Evolutionary conservation across 345 rosid species (phyloP), one percentile per base, ranked within the genome.

Genomic region (Ricinus communis): DNA sequence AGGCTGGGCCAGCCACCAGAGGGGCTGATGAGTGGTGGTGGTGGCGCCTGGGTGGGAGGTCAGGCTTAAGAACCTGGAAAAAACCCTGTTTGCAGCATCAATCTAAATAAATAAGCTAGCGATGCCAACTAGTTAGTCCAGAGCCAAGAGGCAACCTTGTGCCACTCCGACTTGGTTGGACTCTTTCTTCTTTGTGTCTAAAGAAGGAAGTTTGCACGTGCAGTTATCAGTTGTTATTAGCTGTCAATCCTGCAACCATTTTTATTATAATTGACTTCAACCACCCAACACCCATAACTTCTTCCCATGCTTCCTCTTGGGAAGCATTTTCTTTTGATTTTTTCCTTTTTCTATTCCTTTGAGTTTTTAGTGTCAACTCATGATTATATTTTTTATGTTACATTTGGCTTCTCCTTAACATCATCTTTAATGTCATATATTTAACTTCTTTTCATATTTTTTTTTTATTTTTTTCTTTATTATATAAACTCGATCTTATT

Each of bases 281-380:
- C 73, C 22, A 66, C 60, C n/a, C 51, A 47, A 52, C 74, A 31
- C 71, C 52, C 47, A 55, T 74, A 70, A 70, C 76, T 74, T 71
- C 62, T 33, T 63, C 85, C 90, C 89, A 86, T 80, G 85, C 90
- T 50, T 86, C 86, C 80, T 54, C 52, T 24, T 27, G 28, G 76
- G 85, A 82, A 84, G 82, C 86, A 76, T 2, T 30, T 52, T 4
- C 47, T 43, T 43, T 11, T 43, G 13, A 43, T 43, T 8, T 43
- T 30, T 16, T 43, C 69, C 24, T 3, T 10, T 40, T n/a, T 49
- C 1, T 0, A 24, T 22, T 22, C 36, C 33, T 55, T 9, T 13
- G 5, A 0, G 65, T 30, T 41, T 61, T 22, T 0, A 21, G 50
- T 22, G 41, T 33, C 46, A 21, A 66, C n/a, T 66, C 46, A 4